Conservation (phyloP, 179 eudicot species). For the Beta lomatogona region DNA sequence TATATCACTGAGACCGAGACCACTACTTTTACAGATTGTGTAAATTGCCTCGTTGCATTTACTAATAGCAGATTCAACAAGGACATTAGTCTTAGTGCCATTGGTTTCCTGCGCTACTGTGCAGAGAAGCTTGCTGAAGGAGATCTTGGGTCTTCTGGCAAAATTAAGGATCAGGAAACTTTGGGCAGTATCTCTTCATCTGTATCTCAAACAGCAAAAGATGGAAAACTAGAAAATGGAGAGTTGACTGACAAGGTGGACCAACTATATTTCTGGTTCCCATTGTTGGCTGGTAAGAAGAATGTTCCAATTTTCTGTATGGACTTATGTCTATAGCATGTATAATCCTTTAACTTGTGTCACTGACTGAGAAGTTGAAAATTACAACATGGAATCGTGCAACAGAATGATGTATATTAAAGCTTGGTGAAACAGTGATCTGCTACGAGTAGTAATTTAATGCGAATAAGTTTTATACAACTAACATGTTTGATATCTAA, state of each 20-base stretch:
- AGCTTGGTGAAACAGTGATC: background rate
- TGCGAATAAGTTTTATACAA: background rate
- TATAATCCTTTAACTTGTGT: background rate
- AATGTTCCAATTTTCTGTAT: background rate
- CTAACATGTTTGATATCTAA: too few relatives aligned
- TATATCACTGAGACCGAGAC: conserved; percentile 98
- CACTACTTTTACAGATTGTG: conserved; percentile 97
- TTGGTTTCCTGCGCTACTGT: conserved; percentile 91
- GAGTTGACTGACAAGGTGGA: conserved; percentile 68
- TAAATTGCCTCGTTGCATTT: conserved; percentile 93
- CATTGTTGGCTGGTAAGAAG: conserved; percentile 89
- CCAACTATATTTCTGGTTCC: conserved; percentile 96
- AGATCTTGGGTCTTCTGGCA: conserved; percentile 61
- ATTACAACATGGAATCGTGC: background rate
- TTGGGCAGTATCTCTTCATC: conserved; percentile 58
- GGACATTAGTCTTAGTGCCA: conserved; percentile 93
- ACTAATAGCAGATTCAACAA: conserved; percentile 91
- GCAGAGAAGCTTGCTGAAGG: conserved; percentile 99
- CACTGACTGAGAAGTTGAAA: background rate
- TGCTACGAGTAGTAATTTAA: background rate
- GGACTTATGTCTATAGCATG: background rate
- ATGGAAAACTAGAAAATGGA: conserved; percentile 58
- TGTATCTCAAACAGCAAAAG: conserved; percentile 53
- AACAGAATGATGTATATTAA: background rate
- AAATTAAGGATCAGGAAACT: conserved; percentile 56